Conservation (phyloP, 768 basidiomycete species). For the Agaricus subrufescens region DNA sequence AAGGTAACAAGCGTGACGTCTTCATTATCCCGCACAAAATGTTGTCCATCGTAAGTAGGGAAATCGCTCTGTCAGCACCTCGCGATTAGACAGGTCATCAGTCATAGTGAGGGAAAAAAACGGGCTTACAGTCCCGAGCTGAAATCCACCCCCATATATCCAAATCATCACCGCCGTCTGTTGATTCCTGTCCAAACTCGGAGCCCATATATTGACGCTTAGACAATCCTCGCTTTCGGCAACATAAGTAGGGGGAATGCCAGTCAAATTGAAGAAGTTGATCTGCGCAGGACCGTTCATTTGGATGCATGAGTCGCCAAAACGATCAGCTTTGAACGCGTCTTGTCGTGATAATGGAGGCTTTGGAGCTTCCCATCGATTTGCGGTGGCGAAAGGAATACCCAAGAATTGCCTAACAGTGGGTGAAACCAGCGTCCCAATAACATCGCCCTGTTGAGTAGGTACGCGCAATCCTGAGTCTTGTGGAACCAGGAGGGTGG, state of each 20-base stretch:
- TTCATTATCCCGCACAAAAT: conserved; percentile 28
- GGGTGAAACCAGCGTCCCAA: conserved; percentile 20
- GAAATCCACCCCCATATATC: conserved; percentile 33
- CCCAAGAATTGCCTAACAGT: conserved; percentile 31
- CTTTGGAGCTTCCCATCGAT: conserved; percentile 27
- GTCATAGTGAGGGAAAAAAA: not conserved
- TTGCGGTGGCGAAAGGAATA: conserved; percentile 28
- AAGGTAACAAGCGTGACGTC: conserved; percentile 31
- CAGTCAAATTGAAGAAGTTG: conserved; percentile 22
- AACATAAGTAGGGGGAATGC: conserved; percentile 18
- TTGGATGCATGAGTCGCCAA: conserved; percentile 28
- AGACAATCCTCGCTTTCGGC: conserved; percentile 33
- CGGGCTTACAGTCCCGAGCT: conserved; percentile 27
- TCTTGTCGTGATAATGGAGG: conserved; percentile 15
- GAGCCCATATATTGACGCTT: conserved; percentile 35
- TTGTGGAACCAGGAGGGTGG: not conserved
- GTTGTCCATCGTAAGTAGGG: conserved; percentile 23
- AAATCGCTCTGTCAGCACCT: conserved; percentile 21
- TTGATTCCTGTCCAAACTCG: conserved; percentile 12
- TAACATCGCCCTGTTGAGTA: conserved; percentile 27
- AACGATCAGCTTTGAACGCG: conserved; percentile 21
- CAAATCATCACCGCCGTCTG: conserved; percentile 29
- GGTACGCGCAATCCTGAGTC: conserved; percentile 19
- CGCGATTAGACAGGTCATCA: not conserved
- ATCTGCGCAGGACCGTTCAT: conserved; percentile 16